Base-by-base conservation (phyloP, 2,329 filamentous ascomycete species). In the Clonostachys byssicola region DNA sequence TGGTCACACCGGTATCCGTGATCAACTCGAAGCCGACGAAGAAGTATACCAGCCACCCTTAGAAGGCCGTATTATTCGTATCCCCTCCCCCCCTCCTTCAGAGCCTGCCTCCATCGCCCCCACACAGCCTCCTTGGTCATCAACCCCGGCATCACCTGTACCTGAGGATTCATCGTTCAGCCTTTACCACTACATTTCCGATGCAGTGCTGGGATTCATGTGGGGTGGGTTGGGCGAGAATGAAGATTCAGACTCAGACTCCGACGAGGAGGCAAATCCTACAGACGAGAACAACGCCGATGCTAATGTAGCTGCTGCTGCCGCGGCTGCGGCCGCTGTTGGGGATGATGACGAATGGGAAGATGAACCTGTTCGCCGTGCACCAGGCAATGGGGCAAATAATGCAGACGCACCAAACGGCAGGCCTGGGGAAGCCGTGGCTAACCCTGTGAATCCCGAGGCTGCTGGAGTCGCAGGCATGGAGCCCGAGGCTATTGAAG, bases 401-500 rank as follows among this genome's bases (percentile, higher is more conserved):
- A 60, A 69, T 17, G 72, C 71, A 39, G 78, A 81, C 47, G 77
- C 71, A 13, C 83, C 86, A 49, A 79, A 80, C 2, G 72, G 81
- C 18, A 86, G 79, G 41, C 85, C 80, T 13, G 12, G 42, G n/a
- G n/a, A 42, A 17, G 34, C 13, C 34, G 20, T 40, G 12, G 42
- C 16, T 35, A 23, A 34, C n/a, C 41, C 18, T 16, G 46, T 10
- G 23, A 30, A 30, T 30, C 23, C 23, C 23, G 23, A 30, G 23
- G 23, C 23, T 30, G 23, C 23, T 30, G 23, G 23, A 30, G 23
- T 10, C 23, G 23, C 23, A 30, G 23, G 23, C 23, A 30, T 92
- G 35, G 89, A 96, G 47, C 78, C 82, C 46, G 85, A 89, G 55
- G 86, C 85, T 10, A 78, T 90, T 40, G 88, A 92, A 40, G 88